A percentile compares a stretch with the other conserved stretches of the same genome.
phyloP scores from a whole-genome alignment of 2,329 filamentous ascomycete species.

The Curvularia hawaiiensis region DNA sequence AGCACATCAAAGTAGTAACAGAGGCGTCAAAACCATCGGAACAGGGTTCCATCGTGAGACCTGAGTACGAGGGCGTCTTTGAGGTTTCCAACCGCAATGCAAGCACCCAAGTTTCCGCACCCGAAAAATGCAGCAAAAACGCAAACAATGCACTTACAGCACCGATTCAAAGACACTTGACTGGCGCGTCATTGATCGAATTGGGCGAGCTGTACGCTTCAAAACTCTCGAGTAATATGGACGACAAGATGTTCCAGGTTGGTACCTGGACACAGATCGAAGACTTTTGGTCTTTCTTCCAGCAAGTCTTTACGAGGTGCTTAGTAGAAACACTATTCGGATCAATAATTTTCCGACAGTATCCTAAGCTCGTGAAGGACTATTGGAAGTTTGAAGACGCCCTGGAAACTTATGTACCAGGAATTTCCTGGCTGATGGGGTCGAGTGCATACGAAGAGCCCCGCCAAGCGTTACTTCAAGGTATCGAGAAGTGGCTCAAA shows the following conservation, averaged over 20 bases:
- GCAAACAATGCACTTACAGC: conserved; percentile 10
- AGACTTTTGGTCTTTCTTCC: conserved; percentile 39
- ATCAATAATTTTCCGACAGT: conserved; percentile 29
- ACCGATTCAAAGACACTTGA: conserved; percentile 23
- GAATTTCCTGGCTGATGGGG: conserved; percentile 26
- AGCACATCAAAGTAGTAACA: conserved; percentile 27
- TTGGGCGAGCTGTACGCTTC: conserved; percentile 27
- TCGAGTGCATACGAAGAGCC: conserved; percentile 19
- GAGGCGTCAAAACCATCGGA: conserved; percentile 6
- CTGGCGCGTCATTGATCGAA: conserved; percentile 16
- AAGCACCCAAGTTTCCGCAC: not conserved
- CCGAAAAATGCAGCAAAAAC: not conserved
- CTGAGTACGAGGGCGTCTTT: not conserved
- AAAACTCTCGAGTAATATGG: conserved; percentile 29
- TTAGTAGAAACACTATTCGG: conserved; percentile 34
- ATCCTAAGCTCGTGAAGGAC: conserved; percentile 33
- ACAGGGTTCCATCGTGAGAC: not conserved
- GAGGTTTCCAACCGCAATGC: not conserved
- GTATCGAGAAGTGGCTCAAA: conserved; percentile 33
- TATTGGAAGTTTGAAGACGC: conserved; percentile 34
- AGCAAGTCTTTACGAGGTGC: conserved; percentile 34
- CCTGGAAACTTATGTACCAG: conserved; percentile 23
- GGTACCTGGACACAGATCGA: conserved; percentile 39
- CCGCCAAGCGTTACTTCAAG: conserved; percentile 26
- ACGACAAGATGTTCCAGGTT: conserved; percentile 39